These are phyloP conservation scores for Neofusicoccum sp. DNA, from an alignment of 2,329 filamentous ascomycete genomes.

Conservation along the genomic window DNA sequence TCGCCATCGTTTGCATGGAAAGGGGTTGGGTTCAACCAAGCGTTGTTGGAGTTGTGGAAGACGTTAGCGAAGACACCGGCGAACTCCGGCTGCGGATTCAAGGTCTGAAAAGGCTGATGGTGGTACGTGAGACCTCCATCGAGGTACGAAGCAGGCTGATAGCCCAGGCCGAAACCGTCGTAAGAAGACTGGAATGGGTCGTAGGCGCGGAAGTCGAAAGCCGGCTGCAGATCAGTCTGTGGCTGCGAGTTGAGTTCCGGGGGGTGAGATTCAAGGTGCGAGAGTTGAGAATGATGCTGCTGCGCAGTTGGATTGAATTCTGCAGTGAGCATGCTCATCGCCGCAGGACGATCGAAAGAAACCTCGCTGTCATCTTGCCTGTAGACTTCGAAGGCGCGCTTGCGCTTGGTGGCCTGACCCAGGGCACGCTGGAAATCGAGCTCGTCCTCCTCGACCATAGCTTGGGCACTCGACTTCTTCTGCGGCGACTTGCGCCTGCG, in stretches of 20 bases:
- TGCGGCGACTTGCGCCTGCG: not conserved
- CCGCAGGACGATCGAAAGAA: conserved; percentile 32
- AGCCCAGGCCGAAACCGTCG: not conserved
- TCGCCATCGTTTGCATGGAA: not conserved
- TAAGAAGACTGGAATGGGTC: not conserved
- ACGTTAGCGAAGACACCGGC: not conserved
- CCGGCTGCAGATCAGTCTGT: not conserved
- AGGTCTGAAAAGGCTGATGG: not conserved
- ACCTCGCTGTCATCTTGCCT: conserved; percentile 36
- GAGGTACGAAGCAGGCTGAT: not conserved
- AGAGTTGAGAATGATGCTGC: not conserved
- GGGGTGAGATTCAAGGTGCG: not conserved
- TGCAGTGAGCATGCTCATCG: conserved; percentile 35
- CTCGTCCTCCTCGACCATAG: conserved; percentile 27
- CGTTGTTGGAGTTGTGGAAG: not conserved
- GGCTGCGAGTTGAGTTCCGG: conserved; percentile 4
- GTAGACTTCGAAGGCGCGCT: conserved; percentile 42
- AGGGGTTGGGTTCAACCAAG: not conserved
- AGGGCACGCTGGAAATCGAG: conserved; percentile 32
- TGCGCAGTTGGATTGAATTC: conserved; percentile 24
- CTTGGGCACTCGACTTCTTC: conserved; percentile 5
- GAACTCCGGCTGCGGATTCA: not conserved
- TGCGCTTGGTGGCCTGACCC: conserved; percentile 32
- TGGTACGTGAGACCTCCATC: not conserved
- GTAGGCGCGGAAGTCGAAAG: not conserved